Conservation (phyloP, 2,329 filamentous ascomycete species). For the Clarireedia hainanense region DNA sequence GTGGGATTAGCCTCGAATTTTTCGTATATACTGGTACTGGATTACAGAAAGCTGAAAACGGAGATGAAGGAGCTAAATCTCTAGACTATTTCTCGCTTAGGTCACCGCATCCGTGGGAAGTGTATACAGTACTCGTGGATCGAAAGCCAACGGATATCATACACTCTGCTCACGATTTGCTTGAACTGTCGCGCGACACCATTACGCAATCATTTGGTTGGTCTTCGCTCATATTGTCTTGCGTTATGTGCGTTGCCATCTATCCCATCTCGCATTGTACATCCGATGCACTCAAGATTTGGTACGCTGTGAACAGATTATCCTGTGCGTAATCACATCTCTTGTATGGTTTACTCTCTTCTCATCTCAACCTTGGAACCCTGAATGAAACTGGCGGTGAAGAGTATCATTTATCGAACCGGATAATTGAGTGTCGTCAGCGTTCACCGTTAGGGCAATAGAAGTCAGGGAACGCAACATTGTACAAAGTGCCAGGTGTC, state of each 20-base stretch:
- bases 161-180: not conserved
- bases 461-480: constrained; percentile 6
- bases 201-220: not conserved
- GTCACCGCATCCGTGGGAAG: not conserved
- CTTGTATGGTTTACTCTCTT: not conserved
- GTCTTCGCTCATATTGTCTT: not conserved
- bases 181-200: not conserved
- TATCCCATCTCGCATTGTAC: not conserved
- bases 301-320: too few species aligned
- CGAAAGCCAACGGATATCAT: not conserved
- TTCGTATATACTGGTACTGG: too few species aligned
- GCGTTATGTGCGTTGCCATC: not conserved
- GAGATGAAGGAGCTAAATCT: too few species aligned
- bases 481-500: not conserved
- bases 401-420: constrained; percentile 1
- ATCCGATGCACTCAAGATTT: not conserved
- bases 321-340: not conserved
- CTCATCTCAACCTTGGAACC: not conserved
- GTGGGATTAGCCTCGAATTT: too few species aligned
- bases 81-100: not conserved
- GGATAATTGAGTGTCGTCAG: not conserved
- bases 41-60: too few species aligned
- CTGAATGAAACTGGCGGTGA: constrained; percentile 5
- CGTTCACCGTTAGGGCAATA: constrained; percentile 6
- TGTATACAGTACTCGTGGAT: not conserved